Evolutionary conservation across 768 basidiomycete species (phyloP).

Genomic region (Leccinum truebloodii): DNA sequence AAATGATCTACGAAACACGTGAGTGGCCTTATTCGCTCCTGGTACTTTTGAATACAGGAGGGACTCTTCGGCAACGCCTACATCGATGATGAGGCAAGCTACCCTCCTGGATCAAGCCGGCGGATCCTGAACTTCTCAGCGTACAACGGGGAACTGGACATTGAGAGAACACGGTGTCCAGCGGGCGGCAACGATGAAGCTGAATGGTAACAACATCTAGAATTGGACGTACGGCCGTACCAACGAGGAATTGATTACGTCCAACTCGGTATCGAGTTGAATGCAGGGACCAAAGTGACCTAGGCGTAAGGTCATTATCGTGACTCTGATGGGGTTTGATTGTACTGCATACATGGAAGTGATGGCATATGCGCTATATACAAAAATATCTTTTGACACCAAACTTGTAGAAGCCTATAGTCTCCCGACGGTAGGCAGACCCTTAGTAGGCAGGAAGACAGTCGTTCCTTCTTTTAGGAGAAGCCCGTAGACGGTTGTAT

Average conservation of each 20-base stretch:
- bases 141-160: slow-evolving; percentile 34
- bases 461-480: too few species aligned
- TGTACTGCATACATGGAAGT: neutral
- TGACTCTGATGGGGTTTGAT: neutral
- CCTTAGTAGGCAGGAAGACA: too few species aligned
- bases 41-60: slow-evolving; percentile 50
- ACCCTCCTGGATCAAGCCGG: slow-evolving; percentile 55
- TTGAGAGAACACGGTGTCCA: slow-evolving; percentile 47
- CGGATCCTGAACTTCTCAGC: slow-evolving; percentile 46
- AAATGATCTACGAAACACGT: slow-evolving; percentile 68
- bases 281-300: slow-evolving; percentile 34
- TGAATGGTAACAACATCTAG: slow-evolving; percentile 38
- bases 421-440: too few species aligned
- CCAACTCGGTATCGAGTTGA: slow-evolving; percentile 44
- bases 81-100: slow-evolving; percentile 68
- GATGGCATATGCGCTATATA: too few species aligned
- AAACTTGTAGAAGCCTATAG: too few species aligned
- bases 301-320: slow-evolving; percentile 31
- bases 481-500: too few species aligned
- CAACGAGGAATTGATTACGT: slow-evolving; percentile 44
- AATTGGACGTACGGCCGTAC: slow-evolving; percentile 42
- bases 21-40: slow-evolving; percentile 63
- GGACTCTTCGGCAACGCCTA: slow-evolving; percentile 61
- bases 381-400: too few species aligned
- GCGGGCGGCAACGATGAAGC: slow-evolving; percentile 40